These are phyloP conservation scores for Fusarium coicis DNA, from an alignment of 2,329 filamentous ascomycete genomes.

Conservation along the genomic window DNA sequence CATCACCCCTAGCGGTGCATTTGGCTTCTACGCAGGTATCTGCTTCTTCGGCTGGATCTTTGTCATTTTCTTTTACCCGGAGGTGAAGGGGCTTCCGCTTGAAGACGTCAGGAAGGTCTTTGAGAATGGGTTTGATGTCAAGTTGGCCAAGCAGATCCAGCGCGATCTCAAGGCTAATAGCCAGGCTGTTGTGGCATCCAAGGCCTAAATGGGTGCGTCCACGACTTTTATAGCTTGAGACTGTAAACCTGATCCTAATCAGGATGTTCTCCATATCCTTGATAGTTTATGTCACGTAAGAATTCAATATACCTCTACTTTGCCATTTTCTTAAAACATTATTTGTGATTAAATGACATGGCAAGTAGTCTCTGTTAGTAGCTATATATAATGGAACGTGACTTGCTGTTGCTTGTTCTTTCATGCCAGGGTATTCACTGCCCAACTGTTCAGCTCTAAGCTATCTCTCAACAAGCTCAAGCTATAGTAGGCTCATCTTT, in stretches of 20 bases:
- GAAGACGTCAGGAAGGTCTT: slow-evolving; percentile 64
- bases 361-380: too few species aligned
- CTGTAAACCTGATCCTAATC: background rate
- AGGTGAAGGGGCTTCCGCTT: slow-evolving; percentile 65
- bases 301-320: too few species aligned
- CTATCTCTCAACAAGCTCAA: too few species aligned
- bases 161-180: slow-evolving; percentile 33
- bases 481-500: too few species aligned
- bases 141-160: slow-evolving; percentile 52
- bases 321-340: too few species aligned
- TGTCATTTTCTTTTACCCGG: slow-evolving; percentile 62
- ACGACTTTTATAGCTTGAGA: too few species aligned
- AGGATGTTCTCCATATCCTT: background rate
- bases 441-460: too few species aligned
- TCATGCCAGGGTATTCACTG: too few species aligned
- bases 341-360: too few species aligned
- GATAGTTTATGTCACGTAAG: too few species aligned
- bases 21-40: slow-evolving; percentile 62
- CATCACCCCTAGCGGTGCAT: slow-evolving; percentile 60
- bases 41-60: slow-evolving; percentile 56
- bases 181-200: background rate
- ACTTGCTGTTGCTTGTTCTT: too few species aligned
- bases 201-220: slow-evolving; percentile 4
- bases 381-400: too few species aligned
- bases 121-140: slow-evolving; percentile 58